Evolutionary conservation across 495 filamentous ascomycete genomes (phyloP).

Genomic region (Cairneyella variabilis): DNA sequence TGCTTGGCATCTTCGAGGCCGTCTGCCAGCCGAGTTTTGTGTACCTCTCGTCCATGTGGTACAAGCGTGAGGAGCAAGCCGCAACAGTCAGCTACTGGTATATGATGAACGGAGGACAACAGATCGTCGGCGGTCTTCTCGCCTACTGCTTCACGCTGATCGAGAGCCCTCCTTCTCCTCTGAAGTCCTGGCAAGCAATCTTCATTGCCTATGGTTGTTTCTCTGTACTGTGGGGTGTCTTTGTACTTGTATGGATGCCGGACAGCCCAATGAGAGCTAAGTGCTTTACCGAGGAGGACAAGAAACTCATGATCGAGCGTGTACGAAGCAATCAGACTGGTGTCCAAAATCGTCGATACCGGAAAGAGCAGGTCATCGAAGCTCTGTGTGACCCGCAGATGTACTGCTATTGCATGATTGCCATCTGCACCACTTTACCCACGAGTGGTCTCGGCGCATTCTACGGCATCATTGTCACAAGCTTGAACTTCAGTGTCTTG

Average conservation of each 20-base stretch:
- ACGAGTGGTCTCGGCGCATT: constrained; percentile 65
- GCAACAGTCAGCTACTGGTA: constrained; percentile 58
- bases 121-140: constrained; percentile 29
- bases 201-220: constrained; percentile 64
- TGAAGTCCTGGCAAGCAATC: constrained; percentile 32
- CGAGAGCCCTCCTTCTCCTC: constrained; percentile 6
- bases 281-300: constrained; percentile 62
- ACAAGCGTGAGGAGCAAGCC: constrained; percentile 57
- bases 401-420: constrained; percentile 41
- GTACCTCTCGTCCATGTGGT: constrained; percentile 58
- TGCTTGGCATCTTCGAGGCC: constrained; percentile 60
- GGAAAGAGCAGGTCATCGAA: constrained; percentile 59
- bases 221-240: constrained; percentile 53
- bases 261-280: constrained; percentile 69
- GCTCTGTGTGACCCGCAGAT: constrained; percentile 56
- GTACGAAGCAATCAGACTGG: constrained; percentile 66
- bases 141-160: constrained; percentile 22
- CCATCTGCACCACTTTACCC: constrained; percentile 63
- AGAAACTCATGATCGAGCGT: constrained; percentile 55
- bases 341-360: constrained; percentile 68
- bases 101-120: constrained; percentile 63
- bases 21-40: constrained; percentile 60
- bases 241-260: constrained; percentile 61
- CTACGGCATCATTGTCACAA: constrained; percentile 56
- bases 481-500: constrained; percentile 44